Conservation (phyloP, 768 basidiomycete genomes). For the Macrolepiota dolichaula region DNA sequence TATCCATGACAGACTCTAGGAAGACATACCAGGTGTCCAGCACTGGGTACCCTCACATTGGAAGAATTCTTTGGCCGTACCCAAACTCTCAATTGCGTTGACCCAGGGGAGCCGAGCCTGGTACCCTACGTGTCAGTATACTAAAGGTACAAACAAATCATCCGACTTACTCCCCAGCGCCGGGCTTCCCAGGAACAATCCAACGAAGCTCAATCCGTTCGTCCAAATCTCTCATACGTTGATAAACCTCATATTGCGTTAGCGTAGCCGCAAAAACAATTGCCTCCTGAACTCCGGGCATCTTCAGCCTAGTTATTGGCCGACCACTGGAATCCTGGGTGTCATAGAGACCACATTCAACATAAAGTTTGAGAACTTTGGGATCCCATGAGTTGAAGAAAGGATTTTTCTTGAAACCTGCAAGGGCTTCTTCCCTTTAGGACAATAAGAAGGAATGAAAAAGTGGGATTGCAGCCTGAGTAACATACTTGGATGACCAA, state of each 20-base stretch:
- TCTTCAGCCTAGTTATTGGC: constrained; percentile 58
- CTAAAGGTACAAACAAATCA: constrained; percentile 13
- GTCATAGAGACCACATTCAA: constrained; percentile 52
- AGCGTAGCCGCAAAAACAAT: constrained; percentile 50
- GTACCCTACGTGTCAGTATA: constrained; percentile 13
- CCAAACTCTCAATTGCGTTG: constrained; percentile 39
- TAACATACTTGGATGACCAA: constrained; percentile 59
- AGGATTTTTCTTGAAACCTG: constrained; percentile 42
- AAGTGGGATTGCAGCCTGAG: neutral
- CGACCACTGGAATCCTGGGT: constrained; percentile 23
- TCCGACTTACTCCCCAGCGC: constrained; percentile 26
- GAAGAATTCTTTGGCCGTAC: constrained; percentile 37
- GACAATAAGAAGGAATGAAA: neutral
- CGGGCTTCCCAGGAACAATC: constrained; percentile 47
- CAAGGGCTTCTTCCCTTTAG: constrained; percentile 57
- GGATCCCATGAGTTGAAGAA: constrained; percentile 78
- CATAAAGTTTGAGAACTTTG: constrained; percentile 53
- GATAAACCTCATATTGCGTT: constrained; percentile 39
- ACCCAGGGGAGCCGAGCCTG: constrained; percentile 25
- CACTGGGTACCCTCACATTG: constrained; percentile 34
- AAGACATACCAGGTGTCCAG: constrained; percentile 42
- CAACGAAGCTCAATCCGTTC: constrained; percentile 49
- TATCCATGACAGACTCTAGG: neutral
- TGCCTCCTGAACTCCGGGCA: constrained; percentile 62
- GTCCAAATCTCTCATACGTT: constrained; percentile 42